Base-by-base conservation (phyloP, 805 yeast genomes). In the Lipomyces yamadae region DNA sequence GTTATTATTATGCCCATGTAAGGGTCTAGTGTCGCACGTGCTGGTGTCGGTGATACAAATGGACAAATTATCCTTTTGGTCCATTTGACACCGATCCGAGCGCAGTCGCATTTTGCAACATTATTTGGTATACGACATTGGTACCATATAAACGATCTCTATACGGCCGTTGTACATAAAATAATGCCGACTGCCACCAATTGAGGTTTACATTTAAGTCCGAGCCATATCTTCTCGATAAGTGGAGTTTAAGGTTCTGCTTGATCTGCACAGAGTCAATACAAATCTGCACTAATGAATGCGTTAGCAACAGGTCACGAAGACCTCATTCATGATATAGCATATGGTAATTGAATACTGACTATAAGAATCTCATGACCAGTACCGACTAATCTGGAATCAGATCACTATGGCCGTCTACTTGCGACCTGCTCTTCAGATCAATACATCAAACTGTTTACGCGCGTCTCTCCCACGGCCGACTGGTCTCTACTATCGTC, bases 371-470 rank as follows among this genome's bases (percentile, higher is more conserved):
- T 3, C 39, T 11, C 39, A 10, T 37, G 39, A 37, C 13, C 10
- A 1, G 10, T 48, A 48, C 24, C 13, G 53, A 48, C 53, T n/a
- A 24, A 24, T 1, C 24, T 48, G 8, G 10, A 29, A 29, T 32
- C 34, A 75, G 83, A 95, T 78, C 94, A 89, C 78, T 94, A 94
- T 75, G 98, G 99, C 1, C 86, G 88, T 63, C 91, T 92, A 68
- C 81, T 95, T 64, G 99, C 98, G 1, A 94, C 98, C 0, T 93
- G 96, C 67, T 91, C 97, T 3, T 91, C 96, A 0, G 99, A 95
- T 78, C 97, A 93, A 74, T 96, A 91, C 74, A 85, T 95, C 69
- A 91, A 92, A 74, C 93, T 95, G 39, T 95, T 92, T 76, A 94
- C 91, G 75, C 80, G 89, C 42, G 90, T 88, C 72, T 78, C 86